Evolutionary conservation across 495 filamentous ascomycete species (phyloP), one percentile per base, ranked within the genome.

Genomic region (Penicillium tannophilum): DNA sequence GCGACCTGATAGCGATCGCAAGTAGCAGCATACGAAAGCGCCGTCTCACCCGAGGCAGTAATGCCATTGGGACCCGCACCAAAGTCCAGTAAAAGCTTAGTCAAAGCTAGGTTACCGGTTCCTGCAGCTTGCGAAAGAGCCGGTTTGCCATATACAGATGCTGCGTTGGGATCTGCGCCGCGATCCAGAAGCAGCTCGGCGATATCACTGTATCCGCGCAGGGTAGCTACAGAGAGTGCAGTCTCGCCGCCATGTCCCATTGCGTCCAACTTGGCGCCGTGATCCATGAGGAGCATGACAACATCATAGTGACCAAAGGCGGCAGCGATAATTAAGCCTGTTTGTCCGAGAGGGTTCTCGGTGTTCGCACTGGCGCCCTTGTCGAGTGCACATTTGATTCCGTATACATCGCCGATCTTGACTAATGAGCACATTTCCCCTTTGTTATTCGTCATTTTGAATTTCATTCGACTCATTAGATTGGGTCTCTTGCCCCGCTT

Each of bases 21-120:
- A 10, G 65, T 52, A 8, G 72, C 72, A 8, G 79, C 79, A 42
- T 74, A 64, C 20, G 77, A 70, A 43, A 82, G 63, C 23, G 76
- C 72, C 1, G 72, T 74, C 39, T 72, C 63, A 2, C 70, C 72
- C 16, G 53, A 62, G 9, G 55, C 47, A 51, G 71, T 69, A n/a
- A 69, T 58, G 30, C 66, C 65, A 58, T 82, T 72, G 42, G 80
- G 66, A 36, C 81, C 64, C 2, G 73, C 71, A 4, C 70, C 72
- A 19, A 69, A 73, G 6, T 76, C 73, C 48, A 82, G 64, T 6
- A 81, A 60, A 43, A 79, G 35, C 17, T 66, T 60, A 16, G 75
- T 68, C 39, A 78, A 60, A 2, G 52, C 64, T 24, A 67, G 60
- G 48, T 73, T 63, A 8, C 75, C 70, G n/a, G 58, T 65, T 9